A percentile compares a stretch with the other conserved stretches of the same genome.
Conservation (phyloP, 192 early-diverging fungal genomes). For the Podila horticola region DNA sequence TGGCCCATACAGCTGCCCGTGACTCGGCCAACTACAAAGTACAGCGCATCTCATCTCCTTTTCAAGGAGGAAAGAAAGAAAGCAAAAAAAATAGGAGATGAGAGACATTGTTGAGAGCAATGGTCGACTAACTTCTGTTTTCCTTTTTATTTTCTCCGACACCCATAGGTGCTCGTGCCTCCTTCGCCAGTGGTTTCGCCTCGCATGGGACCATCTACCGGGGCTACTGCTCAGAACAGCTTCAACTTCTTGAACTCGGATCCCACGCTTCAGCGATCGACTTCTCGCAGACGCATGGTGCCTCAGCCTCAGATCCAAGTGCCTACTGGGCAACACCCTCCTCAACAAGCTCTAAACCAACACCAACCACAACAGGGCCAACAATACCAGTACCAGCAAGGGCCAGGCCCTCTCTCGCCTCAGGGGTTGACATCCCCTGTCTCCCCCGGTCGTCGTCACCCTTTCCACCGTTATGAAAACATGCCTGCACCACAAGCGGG, state of each 20-base stretch:
- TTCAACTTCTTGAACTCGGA: slow-evolving; percentile 50
- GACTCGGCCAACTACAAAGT: slow-evolving; percentile 52
- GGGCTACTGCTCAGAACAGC: slow-evolving; percentile 1
- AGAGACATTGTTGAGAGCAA: neutral
- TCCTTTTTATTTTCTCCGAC: neutral
- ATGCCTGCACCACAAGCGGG: neutral
- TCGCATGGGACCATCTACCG: slow-evolving; percentile 22
- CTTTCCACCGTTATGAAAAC: slow-evolving; percentile 37
- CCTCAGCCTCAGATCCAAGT: slow-evolving; percentile 40
- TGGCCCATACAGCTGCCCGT: slow-evolving; percentile 9
- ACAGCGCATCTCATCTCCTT: neutral
- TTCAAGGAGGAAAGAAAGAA: neutral
- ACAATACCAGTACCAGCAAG: neutral
- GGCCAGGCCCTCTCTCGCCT: slow-evolving; percentile 20
- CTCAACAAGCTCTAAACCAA: slow-evolving; percentile 1
- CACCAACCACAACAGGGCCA: slow-evolving; percentile 3
- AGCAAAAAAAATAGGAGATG: too few relatives aligned
- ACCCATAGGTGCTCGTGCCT: slow-evolving; percentile 25
- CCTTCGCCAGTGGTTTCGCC: slow-evolving; percentile 38
- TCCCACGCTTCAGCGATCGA: slow-evolving; percentile 33
- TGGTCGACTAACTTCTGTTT: neutral
- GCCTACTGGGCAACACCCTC: neutral
- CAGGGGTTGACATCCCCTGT: slow-evolving; percentile 21
- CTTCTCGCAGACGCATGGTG: slow-evolving; percentile 23
- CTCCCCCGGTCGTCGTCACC: slow-evolving; percentile 37